phyloP scores from a whole-genome alignment of 1,284 basidiomycete genomes.

The Sanghuangporus sanghuang region DNA sequence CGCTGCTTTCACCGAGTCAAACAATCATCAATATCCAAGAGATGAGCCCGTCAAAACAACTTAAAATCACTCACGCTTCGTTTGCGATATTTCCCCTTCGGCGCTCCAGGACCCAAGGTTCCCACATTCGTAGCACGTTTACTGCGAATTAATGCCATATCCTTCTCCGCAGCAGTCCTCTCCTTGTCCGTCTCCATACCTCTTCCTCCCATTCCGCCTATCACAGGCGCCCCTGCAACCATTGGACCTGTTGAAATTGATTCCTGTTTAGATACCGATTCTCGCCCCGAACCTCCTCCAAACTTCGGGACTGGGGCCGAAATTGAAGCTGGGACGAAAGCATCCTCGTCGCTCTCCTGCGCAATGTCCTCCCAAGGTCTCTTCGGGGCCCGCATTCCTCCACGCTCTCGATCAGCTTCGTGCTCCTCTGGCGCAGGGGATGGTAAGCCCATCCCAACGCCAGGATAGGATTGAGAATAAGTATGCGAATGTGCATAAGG shows the following conservation, averaged over 20 bases:
- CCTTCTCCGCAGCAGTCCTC: conserved; percentile 63
- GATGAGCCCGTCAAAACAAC: conserved; percentile 24
- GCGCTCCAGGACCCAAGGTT: conserved; percentile 28
- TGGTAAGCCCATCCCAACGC: conserved; percentile 16
- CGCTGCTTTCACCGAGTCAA: conserved; percentile 40
- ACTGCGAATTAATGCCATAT: conserved; percentile 74
- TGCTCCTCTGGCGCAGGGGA: neutral
- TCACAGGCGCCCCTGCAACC: neutral
- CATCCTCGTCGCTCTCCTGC: conserved; percentile 30
- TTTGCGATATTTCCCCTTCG: conserved; percentile 76
- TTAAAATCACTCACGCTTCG: conserved; percentile 57
- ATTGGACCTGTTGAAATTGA: neutral
- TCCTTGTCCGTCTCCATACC: conserved; percentile 13
- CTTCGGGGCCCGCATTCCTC: conserved; percentile 49
- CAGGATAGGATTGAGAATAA: conserved; percentile 18
- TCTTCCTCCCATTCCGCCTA: conserved; percentile 24
- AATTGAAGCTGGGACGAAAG: conserved; percentile 22
- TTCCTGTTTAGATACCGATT: conserved; percentile 9
- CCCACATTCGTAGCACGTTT: conserved; percentile 61
- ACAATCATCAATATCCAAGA: conserved; percentile 17
- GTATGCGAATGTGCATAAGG: neutral
- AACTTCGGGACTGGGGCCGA: conserved; percentile 14
- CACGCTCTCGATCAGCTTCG: neutral
- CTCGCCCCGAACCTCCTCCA: neutral
- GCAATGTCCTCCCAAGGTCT: conserved; percentile 72